These are phyloP conservation scores for Clitopilus passeckerianus DNA, from an alignment of 768 basidiomycete genomes.

Conservation along the genomic window DNA sequence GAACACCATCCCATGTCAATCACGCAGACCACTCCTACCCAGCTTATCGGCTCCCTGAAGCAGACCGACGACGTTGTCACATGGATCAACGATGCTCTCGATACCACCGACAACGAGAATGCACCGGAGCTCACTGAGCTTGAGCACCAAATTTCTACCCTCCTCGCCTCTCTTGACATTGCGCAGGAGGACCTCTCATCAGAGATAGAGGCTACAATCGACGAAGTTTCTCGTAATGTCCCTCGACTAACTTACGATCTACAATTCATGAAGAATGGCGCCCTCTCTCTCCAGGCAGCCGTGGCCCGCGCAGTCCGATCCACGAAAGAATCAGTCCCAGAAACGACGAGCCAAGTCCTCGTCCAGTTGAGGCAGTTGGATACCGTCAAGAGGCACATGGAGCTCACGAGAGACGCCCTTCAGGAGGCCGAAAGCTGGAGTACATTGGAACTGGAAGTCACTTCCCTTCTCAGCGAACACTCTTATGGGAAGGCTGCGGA, in stretches of 20 bases:
- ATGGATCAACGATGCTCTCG: conserved; percentile 71
- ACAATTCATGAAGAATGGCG: conserved; percentile 95
- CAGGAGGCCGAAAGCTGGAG: conserved; percentile 97
- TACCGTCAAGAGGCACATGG: conserved; percentile 81
- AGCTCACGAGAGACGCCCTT: conserved; percentile 82
- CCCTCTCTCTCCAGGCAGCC: conserved; percentile 65
- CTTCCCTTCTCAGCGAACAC: conserved; percentile 72
- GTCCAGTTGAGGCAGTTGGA: conserved; percentile 80
- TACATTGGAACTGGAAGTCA: conserved; percentile 89
- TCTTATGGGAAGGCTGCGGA: conserved; percentile 90
- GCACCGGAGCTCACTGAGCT: conserved; percentile 46
- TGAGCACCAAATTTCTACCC: conserved; percentile 69
- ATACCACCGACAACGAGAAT: conserved; percentile 25
- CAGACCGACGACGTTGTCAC: conserved; percentile 54
- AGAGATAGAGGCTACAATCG: conserved; percentile 82
- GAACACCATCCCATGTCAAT: background rate
- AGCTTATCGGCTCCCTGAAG: conserved; percentile 51
- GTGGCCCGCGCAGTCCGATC: conserved; percentile 59
- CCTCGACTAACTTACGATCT: conserved; percentile 93
- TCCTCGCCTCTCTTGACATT: conserved; percentile 78
- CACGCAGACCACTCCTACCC: conserved; percentile 25
- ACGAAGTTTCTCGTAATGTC: conserved; percentile 88
- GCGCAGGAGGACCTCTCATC: conserved; percentile 86
- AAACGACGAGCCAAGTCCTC: conserved; percentile 60
- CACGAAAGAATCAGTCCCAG: conserved; percentile 45